phyloP scores from a whole-genome alignment of 768 basidiomycete species.

The Dacryopinax primogenitus region DNA sequence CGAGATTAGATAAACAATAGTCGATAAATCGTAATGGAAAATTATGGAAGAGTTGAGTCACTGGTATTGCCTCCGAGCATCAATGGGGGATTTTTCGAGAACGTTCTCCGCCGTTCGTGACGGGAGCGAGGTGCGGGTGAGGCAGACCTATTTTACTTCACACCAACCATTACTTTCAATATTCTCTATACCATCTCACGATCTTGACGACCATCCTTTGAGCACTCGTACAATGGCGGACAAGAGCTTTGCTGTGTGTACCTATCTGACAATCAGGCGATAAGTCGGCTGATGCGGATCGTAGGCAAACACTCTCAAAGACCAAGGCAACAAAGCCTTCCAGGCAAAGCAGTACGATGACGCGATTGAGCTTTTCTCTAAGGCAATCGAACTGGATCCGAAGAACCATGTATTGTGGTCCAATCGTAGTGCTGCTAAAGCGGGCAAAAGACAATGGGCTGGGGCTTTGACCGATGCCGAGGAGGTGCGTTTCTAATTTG shows the following conservation, averaged over 20 bases:
- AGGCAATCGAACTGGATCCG: slow-evolving; percentile 73
- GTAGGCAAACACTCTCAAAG: slow-evolving; percentile 58
- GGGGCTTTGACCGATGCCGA: slow-evolving; percentile 80
- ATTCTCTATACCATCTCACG: slow-evolving; percentile 6
- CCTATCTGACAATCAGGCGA: too few species aligned
- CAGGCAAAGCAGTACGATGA: slow-evolving; percentile 81
- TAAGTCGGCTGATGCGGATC: neutral
- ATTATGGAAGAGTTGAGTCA: too few species aligned
- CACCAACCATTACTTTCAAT: neutral
- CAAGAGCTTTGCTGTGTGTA: neutral
- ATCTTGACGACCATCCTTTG: neutral
- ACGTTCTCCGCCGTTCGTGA: slow-evolving; percentile 6
- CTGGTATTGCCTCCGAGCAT: neutral
- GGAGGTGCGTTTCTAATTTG: slow-evolving; percentile 42
- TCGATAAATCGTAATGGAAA: too few species aligned
- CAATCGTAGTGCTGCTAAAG: slow-evolving; percentile 81
- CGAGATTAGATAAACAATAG: too few species aligned
- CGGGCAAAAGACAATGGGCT: slow-evolving; percentile 67
- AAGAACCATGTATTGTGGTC: slow-evolving; percentile 82
- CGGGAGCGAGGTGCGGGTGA: neutral
- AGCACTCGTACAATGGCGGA: neutral
- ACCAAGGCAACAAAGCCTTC: slow-evolving; percentile 91
- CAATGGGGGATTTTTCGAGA: neutral
- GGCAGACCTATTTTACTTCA: neutral
- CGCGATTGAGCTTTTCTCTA: slow-evolving; percentile 68